Conservation (phyloP, 257 asterid genomes). For the Nemophila menziesii region DNA sequence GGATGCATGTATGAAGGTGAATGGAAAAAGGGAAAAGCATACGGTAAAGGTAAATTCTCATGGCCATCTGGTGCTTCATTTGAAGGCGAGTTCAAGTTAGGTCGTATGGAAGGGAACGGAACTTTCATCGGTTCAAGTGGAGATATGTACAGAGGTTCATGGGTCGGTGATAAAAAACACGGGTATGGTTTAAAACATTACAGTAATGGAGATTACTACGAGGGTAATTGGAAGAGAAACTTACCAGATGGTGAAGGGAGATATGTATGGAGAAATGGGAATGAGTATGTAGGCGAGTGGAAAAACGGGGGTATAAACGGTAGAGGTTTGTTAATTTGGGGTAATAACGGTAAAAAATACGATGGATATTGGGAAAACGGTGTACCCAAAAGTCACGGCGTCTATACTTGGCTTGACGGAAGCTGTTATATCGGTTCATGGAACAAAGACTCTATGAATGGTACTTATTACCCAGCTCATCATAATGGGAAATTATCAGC, state of each 20-base stretch:
- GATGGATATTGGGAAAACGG: slow-evolving; percentile 60
- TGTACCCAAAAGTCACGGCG: slow-evolving; percentile 45
- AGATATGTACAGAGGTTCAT: slow-evolving; percentile 43
- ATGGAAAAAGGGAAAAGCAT: slow-evolving; percentile 57
- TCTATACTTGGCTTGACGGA: slow-evolving; percentile 57
- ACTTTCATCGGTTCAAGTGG: slow-evolving; percentile 54
- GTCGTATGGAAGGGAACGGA: slow-evolving; percentile 57
- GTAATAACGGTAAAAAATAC: slow-evolving; percentile 31
- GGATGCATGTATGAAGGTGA: slow-evolving; percentile 71
- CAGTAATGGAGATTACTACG: slow-evolving; percentile 52
- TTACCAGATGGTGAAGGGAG: slow-evolving; percentile 63
- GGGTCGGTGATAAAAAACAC: slow-evolving; percentile 48
- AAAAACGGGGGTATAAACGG: slow-evolving; percentile 40
- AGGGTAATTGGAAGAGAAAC: slow-evolving; percentile 50
- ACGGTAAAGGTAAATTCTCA: slow-evolving; percentile 48
- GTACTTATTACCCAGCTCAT: slow-evolving; percentile 42
- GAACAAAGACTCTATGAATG: slow-evolving; percentile 33
- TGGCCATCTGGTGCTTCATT: slow-evolving; percentile 64
- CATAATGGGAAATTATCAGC: not conserved
- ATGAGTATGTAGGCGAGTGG: slow-evolving; percentile 54
- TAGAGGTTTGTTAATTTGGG: slow-evolving; percentile 41
- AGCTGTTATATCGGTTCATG: slow-evolving; percentile 50
- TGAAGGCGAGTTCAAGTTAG: slow-evolving; percentile 55
- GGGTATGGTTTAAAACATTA: slow-evolving; percentile 47
- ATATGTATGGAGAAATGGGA: slow-evolving; percentile 56